Conservation (phyloP, 2,329 filamentous ascomycete genomes). For the Trichophyton rubrum region DNA sequence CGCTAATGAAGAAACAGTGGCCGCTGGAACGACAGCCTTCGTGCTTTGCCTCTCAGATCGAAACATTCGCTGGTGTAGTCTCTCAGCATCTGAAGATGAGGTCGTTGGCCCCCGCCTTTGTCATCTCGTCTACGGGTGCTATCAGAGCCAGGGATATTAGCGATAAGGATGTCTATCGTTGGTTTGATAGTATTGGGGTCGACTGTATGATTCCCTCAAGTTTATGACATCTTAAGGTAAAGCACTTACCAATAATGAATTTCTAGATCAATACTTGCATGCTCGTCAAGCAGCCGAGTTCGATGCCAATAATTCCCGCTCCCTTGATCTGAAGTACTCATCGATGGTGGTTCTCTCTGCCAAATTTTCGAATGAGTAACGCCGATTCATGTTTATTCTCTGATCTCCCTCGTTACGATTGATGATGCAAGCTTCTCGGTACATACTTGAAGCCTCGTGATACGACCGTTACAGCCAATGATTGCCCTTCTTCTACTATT, state of each 20-base stretch:
- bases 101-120: conserved; percentile 32
- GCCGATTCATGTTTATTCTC: background rate
- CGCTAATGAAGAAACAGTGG: conserved; percentile 29
- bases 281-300: conserved; percentile 28
- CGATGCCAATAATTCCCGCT: conserved; percentile 30
- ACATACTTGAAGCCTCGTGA: background rate
- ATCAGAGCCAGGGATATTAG: conserved; percentile 28
- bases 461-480: background rate
- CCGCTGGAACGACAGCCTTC: conserved; percentile 42
- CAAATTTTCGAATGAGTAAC: background rate
- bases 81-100: conserved; percentile 49
- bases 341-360: conserved; percentile 13
- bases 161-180: conserved; percentile 27
- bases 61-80: conserved; percentile 46
- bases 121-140: conserved; percentile 25
- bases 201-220: conserved; percentile 23
- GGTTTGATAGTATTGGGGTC: conserved; percentile 33
- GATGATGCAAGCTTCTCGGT: background rate
- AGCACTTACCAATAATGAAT: background rate
- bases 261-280: conserved; percentile 27
- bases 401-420: background rate
- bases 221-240: background rate
- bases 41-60: conserved; percentile 43
- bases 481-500: background rate
- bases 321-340: conserved; percentile 30